Conservation (phyloP, 1,284 basidiomycete genomes). For the Cryptococcus sp. region DNA sequence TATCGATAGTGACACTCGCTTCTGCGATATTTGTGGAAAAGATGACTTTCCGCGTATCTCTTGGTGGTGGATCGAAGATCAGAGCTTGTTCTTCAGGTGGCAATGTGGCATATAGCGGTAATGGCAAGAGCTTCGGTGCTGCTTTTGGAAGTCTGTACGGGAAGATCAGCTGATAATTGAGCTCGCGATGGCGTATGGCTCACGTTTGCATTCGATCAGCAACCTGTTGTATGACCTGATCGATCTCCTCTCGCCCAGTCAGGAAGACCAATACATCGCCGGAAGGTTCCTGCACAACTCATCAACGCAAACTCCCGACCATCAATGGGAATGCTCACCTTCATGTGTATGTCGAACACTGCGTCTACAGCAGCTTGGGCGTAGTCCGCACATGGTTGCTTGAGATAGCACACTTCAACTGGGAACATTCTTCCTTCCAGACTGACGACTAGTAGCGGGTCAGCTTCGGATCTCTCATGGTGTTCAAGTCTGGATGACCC, state of each 20-base stretch:
- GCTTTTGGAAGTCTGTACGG: slow-evolving; percentile 65
- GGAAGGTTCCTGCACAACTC: slow-evolving; percentile 61
- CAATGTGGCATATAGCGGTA: slow-evolving; percentile 87
- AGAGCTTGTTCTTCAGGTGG: slow-evolving; percentile 80
- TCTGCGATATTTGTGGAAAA: slow-evolving; percentile 96
- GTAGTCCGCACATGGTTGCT: slow-evolving; percentile 76
- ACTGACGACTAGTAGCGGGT: slow-evolving; percentile 74
- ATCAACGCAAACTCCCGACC: neutral
- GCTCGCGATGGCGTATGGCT: slow-evolving; percentile 34
- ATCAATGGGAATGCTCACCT: slow-evolving; percentile 58
- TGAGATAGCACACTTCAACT: slow-evolving; percentile 77
- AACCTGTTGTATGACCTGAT: slow-evolving; percentile 77
- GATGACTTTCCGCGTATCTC: slow-evolving; percentile 82
- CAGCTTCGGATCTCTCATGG: slow-evolving; percentile 21
- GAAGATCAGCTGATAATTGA: neutral
- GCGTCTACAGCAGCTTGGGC: slow-evolving; percentile 79
- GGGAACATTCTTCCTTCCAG: slow-evolving; percentile 91
- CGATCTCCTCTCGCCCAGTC: slow-evolving; percentile 97
- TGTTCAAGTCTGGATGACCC: slow-evolving; percentile 7
- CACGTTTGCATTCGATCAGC: slow-evolving; percentile 76
- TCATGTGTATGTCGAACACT: slow-evolving; percentile 80
- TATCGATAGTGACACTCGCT: slow-evolving; percentile 94
- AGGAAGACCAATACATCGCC: slow-evolving; percentile 94
- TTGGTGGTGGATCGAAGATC: slow-evolving; percentile 75
- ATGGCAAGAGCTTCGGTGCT: slow-evolving; percentile 63